These are phyloP conservation scores for Casuarina equisetifolia DNA, from an alignment of 306 rosid species.

Conservation along the genomic window DNA sequence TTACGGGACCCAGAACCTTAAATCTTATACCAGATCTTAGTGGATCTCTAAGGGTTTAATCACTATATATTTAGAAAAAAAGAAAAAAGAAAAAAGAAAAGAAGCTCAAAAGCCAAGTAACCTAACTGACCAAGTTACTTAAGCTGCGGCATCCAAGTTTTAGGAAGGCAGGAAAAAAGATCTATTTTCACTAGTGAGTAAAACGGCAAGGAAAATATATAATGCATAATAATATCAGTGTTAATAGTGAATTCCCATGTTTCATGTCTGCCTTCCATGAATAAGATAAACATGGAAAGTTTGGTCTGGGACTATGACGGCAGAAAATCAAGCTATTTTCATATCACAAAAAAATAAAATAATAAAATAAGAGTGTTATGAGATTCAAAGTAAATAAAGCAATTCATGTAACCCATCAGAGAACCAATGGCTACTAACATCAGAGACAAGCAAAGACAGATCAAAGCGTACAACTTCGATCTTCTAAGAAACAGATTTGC, in stretches of 20 bases:
- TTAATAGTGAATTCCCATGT: background rate
- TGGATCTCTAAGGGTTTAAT: background rate
- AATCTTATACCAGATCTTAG: background rate
- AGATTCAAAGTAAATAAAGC: too few relatives aligned
- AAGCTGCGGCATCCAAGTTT: background rate
- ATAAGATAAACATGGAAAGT: background rate
- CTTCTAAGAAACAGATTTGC: background rate
- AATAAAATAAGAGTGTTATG: too few relatives aligned
- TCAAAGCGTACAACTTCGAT: background rate
- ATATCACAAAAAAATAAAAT: background rate
- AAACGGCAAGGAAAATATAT: too few relatives aligned
- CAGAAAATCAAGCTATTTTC: background rate
- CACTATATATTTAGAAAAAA: background rate
- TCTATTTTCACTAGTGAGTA: too few relatives aligned
- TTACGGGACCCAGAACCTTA: too few relatives aligned
- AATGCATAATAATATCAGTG: background rate
- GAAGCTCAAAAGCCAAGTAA: background rate
- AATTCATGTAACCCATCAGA: background rate
- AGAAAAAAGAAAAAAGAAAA: background rate
- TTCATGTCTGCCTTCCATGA: background rate
- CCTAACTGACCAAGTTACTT: background rate
- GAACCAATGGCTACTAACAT: slow-evolving; percentile 2
- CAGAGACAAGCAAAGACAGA: background rate
- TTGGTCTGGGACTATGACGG: background rate
- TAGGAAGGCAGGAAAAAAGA: too few relatives aligned